Evolutionary conservation across 108 stramenopile species (phyloP).

Genomic region (Skeletonema marinoi): DNA sequence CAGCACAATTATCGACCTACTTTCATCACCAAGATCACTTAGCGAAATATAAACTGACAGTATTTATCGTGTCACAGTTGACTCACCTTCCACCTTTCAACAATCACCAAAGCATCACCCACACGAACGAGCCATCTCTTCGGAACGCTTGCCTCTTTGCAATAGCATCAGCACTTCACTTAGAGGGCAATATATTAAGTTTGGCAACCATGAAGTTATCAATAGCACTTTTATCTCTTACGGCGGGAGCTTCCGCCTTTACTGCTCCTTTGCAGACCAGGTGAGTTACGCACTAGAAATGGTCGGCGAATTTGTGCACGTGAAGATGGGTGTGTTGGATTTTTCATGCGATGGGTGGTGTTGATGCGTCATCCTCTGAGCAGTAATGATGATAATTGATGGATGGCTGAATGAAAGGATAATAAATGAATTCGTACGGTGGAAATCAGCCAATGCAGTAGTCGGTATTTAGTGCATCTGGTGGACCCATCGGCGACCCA

Average conservation of each 20-base stretch:
- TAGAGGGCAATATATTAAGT: too few species aligned
- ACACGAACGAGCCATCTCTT: not conserved
- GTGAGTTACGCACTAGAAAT: not conserved
- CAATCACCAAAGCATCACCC: not conserved
- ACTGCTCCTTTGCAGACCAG: slow-evolving; percentile 7
- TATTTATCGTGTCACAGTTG: not conserved
- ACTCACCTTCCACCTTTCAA: not conserved
- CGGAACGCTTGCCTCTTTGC: not conserved
- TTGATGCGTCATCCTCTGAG: not conserved
- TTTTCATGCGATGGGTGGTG: too few species aligned
- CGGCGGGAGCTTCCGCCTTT: not conserved
- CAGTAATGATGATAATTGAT: too few species aligned
- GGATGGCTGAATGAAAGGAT: too few species aligned
- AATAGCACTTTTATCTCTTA: slow-evolving; percentile 5
- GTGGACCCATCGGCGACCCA: too few species aligned
- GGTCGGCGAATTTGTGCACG: too few species aligned
- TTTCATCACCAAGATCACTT: not conserved
- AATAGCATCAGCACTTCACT: too few species aligned
- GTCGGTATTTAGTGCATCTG: too few species aligned
- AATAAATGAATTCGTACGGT: too few species aligned
- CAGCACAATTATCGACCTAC: not conserved
- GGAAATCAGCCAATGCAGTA: too few species aligned
- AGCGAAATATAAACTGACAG: not conserved
- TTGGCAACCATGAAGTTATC: slow-evolving; percentile 4
- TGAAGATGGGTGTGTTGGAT: too few species aligned